Evolutionary conservation across 257 asterid genomes (phyloP).

Genomic region (Scutellaria barbata): DNA sequence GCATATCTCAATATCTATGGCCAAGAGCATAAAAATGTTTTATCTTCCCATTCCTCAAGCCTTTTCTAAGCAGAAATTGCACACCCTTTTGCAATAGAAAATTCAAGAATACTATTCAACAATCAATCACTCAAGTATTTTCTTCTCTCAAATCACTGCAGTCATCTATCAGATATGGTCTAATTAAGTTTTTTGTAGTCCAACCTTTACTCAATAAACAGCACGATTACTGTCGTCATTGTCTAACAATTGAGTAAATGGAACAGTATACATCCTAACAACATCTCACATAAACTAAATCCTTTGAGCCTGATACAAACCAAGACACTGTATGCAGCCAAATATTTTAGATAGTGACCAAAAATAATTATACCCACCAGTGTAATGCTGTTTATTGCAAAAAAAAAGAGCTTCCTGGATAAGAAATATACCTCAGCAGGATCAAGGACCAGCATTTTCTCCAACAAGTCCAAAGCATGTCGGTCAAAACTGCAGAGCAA

Average conservation of each 20-base stretch:
- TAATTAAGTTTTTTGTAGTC: neutral
- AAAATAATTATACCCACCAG: neutral
- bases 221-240: slow-evolving; percentile 4
- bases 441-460: slow-evolving; percentile 91
- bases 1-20: slow-evolving; percentile 16
- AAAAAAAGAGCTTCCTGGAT: slow-evolving; percentile 27
- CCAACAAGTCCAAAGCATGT: slow-evolving; percentile 89
- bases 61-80: neutral
- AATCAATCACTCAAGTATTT: slow-evolving; percentile 8
- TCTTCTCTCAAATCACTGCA: neutral
- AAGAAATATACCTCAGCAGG: slow-evolving; percentile 81
- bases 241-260: slow-evolving; percentile 6
- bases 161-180: slow-evolving; percentile 7
- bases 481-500: slow-evolving; percentile 73
- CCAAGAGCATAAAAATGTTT: neutral
- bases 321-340: neutral
- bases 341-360: slow-evolving; percentile 3
- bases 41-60: neutral
- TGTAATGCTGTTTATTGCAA: neutral
- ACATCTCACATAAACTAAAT: slow-evolving; percentile 1
- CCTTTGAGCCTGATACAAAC: slow-evolving; percentile 20
- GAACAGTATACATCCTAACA: slow-evolving; percentile 10
- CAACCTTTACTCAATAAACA: neutral
- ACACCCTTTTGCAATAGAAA: slow-evolving; percentile 17
- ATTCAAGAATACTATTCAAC: neutral